Percentiles rank a stretch among this genome's conserved stretches.
These are phyloP conservation scores for Elsinoe ampelina DNA, from an alignment of 2,329 filamentous ascomycete genomes.

Conservation along the genomic window DNA sequence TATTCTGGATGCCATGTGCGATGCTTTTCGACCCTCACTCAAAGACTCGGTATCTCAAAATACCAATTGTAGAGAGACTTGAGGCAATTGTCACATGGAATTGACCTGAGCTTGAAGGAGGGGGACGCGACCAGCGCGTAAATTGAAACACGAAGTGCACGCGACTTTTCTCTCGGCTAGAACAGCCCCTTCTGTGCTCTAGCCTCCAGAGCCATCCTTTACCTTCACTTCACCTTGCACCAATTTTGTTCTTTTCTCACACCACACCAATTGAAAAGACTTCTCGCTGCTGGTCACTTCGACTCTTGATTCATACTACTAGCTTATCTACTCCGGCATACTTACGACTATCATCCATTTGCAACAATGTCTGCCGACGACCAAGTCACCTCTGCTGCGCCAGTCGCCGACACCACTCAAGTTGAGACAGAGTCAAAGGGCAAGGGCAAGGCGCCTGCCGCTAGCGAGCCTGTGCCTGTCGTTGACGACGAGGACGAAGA, in stretches of 20 bases:
- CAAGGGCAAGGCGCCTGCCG: constrained; percentile 70
- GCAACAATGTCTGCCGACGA: constrained; percentile 13
- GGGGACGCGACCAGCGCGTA: constrained; percentile 7
- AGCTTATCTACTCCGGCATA: neutral
- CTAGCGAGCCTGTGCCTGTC: constrained; percentile 54
- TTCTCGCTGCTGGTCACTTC: neutral
- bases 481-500: constrained; percentile 63
- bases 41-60: too few species aligned
- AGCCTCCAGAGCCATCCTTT: neutral
- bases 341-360: neutral
- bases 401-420: constrained; percentile 16
- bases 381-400: constrained; percentile 5
- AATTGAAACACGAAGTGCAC: neutral
- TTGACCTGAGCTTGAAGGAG: neutral
- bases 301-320: neutral
- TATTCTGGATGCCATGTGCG: constrained; percentile 36
- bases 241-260: neutral
- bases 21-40: too few species aligned
- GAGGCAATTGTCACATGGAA: neutral
- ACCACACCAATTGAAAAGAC: neutral
- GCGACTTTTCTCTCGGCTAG: neutral
- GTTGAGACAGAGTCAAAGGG: constrained; percentile 56
- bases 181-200: neutral
- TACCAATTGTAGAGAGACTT: too few species aligned
- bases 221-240: neutral